Base-by-base conservation (phyloP, 805 yeast species). In the Starmera pachycereana region DNA sequence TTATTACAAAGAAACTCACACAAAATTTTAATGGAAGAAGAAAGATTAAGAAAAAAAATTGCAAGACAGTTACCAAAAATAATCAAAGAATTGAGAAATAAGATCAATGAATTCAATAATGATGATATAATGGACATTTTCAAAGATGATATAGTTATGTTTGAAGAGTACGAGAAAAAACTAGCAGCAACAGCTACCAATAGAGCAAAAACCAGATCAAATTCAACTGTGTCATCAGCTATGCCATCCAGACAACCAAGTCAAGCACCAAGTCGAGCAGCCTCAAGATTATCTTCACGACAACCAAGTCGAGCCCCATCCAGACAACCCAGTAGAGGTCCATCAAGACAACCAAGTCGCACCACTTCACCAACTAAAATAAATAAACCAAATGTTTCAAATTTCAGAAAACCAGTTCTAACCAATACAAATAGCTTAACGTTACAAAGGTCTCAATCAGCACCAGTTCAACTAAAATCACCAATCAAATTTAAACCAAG, bases 11-110 rank as follows among this genome's bases (percentile, higher is more conserved):
- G 84, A 52, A 79, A 82, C 50, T 81, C 88, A 2, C 89, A 90
- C 46, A 80, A 78, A 44, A 80, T 89, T 19, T 63, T 90, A 43
- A 66, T 83, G 42, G 73, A 81, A 42, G 98, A 90, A 55, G 96
- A 88, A 54, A 80, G 71, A 52, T 65, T 78, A 32, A 65, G 97
- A 40, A 81, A 81, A 48, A 71, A 72, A 40, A 66, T 89, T 8
- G 61, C 73, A n/a, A 76, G 76, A 52, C 72, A 73, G 48, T 63
- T 85, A 48, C 97, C 97, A 0, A 64, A 66, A 31, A 66, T 82
- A 0, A 60, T 85, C 9, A 58, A 63, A 4, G 72, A 66, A 1
- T 58, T 90, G 37, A 72, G 70, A 44, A 33, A 45, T 1, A 71
- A 71, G 37, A 50, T 85, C 5, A 43, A 49, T 4, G 62, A 61